Evolutionary conservation across 352 stramenopile genomes (phyloP), one percentile per base, ranked within the genome.

Genomic region (Phytophthora pistaciae): DNA sequence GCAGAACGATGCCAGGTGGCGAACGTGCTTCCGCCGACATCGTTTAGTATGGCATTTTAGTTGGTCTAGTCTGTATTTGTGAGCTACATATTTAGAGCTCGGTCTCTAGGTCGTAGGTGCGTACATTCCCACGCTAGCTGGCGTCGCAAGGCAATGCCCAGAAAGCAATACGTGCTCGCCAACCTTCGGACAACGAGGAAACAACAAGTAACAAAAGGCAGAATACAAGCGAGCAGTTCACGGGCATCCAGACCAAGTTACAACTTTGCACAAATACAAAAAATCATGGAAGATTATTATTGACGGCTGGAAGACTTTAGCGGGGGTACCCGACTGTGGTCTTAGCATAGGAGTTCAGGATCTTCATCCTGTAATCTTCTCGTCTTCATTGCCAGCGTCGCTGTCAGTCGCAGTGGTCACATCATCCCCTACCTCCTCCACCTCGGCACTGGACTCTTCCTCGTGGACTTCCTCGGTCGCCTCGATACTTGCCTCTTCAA

Each of bases 31-130:
- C 89, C 89, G 16, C 89, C 89, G 14, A 80, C 84, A 18, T 84
- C 75, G 53, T 96, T 93, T 74, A 94, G 80, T 72, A 94, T 96
- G 87, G 81, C 86, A 64, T 96, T 93, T 68, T 96, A 85, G 81
- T 57, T 64, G 44, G 67, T 76, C 55, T 66, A 73, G 72, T 79
- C 70, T 74, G 60, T 81, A 79, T 66, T 71, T 77, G 69, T 77
- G 70, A 67, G 64, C 64, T 84, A 79, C 70, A 79, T 84, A 84
- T 84, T 84, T 84, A 84, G 77, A 84, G 77, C 60, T 75, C 62
- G 65, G 70, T 80, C 68, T 75, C 60, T 69, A 65, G 62, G 64
- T 73, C 36, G 54, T 54, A 62, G 42, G 52, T 72, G 60, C 72
- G 68, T 79, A 60, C 63, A 69, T 65, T 61, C 66, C 48, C 64